These are phyloP conservation scores for Amniculicola lignicola DNA, from an alignment of 495 filamentous ascomycete species.

Conservation along the genomic window DNA sequence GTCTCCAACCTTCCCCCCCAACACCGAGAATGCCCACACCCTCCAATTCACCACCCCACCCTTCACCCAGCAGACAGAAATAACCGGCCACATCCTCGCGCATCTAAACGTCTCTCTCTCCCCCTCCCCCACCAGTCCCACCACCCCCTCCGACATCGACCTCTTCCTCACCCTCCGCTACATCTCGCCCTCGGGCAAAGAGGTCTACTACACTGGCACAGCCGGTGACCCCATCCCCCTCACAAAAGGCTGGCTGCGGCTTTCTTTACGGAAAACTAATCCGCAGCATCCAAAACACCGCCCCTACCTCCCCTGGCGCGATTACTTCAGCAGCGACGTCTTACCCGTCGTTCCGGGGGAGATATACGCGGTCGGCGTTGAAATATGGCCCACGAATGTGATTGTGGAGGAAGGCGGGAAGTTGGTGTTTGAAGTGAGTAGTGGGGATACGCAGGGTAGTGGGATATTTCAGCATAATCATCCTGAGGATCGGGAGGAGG, in stretches of 20 bases:
- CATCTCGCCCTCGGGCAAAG: slow-evolving; percentile 52
- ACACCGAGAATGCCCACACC: too few species aligned
- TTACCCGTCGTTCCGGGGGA: slow-evolving; percentile 53
- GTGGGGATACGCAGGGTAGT: slow-evolving; percentile 60
- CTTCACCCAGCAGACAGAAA: slow-evolving; percentile 58
- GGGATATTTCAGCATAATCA: slow-evolving; percentile 58
- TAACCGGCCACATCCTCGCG: slow-evolving; percentile 64
- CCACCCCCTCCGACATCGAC: slow-evolving; percentile 55
- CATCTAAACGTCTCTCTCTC: slow-evolving; percentile 59
- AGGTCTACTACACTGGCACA: slow-evolving; percentile 64
- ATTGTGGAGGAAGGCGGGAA: slow-evolving; percentile 54
- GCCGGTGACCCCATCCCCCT: slow-evolving; percentile 52
- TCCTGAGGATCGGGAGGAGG: slow-evolving; percentile 42
- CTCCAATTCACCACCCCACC: slow-evolving; percentile 54
- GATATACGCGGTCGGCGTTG: slow-evolving; percentile 62
- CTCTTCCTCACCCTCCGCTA: slow-evolving; percentile 63
- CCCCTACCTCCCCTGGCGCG: slow-evolving; percentile 54
- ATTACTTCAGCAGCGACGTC: slow-evolving; percentile 59
- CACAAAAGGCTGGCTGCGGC: slow-evolving; percentile 57
- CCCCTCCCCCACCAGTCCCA: slow-evolving; percentile 35
- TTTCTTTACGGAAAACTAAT: slow-evolving; percentile 54
- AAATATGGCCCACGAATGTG: slow-evolving; percentile 68
- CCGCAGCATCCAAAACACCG: slow-evolving; percentile 49
- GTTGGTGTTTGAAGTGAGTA: slow-evolving; percentile 57
- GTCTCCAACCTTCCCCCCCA: too few species aligned